phyloP scores from a whole-genome alignment of 2,329 filamentous ascomycete genomes.

The Alternaria sp. region DNA sequence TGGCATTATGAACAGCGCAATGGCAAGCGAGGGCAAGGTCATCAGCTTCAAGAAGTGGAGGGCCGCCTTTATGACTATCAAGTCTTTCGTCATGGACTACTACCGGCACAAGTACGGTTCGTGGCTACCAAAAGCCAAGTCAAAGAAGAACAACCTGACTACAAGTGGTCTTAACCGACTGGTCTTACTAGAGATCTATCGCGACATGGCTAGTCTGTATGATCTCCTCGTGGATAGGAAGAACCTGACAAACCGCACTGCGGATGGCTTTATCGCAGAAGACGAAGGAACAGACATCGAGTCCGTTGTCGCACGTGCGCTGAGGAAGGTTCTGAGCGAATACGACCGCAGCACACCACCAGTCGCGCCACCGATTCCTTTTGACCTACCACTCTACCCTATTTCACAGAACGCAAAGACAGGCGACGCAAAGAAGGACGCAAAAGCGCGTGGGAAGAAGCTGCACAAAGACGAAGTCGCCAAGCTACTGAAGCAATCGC shows the following conservation, averaged over 20 bases:
- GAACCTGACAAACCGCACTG: constrained; percentile 77
- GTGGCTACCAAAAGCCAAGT: constrained; percentile 90
- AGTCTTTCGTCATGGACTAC: constrained; percentile 73
- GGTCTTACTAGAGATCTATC: constrained; percentile 81
- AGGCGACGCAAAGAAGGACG: constrained; percentile 74
- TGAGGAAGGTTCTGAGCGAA: constrained; percentile 82
- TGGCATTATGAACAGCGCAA: constrained; percentile 84
- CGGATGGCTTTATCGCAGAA: constrained; percentile 68
- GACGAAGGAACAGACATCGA: constrained; percentile 61
- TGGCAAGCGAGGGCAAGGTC: constrained; percentile 74
- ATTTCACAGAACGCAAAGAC: constrained; percentile 68
- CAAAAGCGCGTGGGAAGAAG: constrained; percentile 72
- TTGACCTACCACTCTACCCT: constrained; percentile 82
- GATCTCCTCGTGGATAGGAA: constrained; percentile 85
- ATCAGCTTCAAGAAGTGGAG: constrained; percentile 88
- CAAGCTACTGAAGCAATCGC: constrained; percentile 77
- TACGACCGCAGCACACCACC: constrained; percentile 90
- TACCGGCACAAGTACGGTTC: constrained; percentile 72
- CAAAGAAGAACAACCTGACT: constrained; percentile 88
- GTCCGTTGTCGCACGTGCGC: constrained; percentile 66
- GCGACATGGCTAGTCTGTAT: constrained; percentile 85
- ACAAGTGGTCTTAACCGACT: constrained; percentile 86
- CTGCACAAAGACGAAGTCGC: constrained; percentile 80
- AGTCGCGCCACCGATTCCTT: constrained; percentile 88
- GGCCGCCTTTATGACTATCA: constrained; percentile 73